A percentile compares a stretch with the other conserved stretches of the same genome.
Evolutionary conservation across 768 basidiomycete species (phyloP).

Genomic region (Russula olivacea): DNA sequence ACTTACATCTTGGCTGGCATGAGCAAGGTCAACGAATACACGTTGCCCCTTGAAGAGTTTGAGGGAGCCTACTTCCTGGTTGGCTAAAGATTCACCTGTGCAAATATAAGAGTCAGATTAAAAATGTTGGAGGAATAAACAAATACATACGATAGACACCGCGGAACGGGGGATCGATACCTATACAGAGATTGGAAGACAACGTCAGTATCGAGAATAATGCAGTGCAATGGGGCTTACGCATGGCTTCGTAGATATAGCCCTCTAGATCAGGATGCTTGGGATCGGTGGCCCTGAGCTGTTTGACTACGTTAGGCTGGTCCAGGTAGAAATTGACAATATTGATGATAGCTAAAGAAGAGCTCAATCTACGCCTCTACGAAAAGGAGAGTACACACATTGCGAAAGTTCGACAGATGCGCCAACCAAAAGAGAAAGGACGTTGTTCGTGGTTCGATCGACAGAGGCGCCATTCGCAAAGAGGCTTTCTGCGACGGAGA

Average conservation of each 20-base stretch:
- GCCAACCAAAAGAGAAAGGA: conserved; percentile 66
- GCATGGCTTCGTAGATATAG: conserved; percentile 61
- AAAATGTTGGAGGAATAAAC: not conserved
- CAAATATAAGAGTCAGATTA: not conserved
- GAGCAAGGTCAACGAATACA: conserved; percentile 56
- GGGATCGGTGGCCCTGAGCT: conserved; percentile 35
- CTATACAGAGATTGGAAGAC: conserved; percentile 33
- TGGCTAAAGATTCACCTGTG: conserved; percentile 44
- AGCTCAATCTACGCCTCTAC: not conserved
- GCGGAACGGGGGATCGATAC: conserved; percentile 66
- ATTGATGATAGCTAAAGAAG: conserved; percentile 52
- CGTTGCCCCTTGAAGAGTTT: conserved; percentile 44
- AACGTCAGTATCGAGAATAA: conserved; percentile 7
- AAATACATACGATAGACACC: conserved; percentile 55
- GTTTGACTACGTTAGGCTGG: conserved; percentile 29
- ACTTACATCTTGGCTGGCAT: conserved; percentile 51
- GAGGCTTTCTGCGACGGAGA: conserved; percentile 51
- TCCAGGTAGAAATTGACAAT: conserved; percentile 60
- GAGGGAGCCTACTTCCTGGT: conserved; percentile 40
- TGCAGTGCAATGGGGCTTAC: conserved; percentile 39
- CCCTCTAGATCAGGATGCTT: conserved; percentile 44
- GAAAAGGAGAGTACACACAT: conserved; percentile 36
- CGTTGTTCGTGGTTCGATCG: conserved; percentile 60
- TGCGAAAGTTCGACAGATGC: conserved; percentile 64
- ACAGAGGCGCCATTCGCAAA: conserved; percentile 48